Evolutionary conservation across 257 asterid species (phyloP), one percentile per base, ranked within the genome.

Genomic region (Ligustrum vulgare): DNA sequence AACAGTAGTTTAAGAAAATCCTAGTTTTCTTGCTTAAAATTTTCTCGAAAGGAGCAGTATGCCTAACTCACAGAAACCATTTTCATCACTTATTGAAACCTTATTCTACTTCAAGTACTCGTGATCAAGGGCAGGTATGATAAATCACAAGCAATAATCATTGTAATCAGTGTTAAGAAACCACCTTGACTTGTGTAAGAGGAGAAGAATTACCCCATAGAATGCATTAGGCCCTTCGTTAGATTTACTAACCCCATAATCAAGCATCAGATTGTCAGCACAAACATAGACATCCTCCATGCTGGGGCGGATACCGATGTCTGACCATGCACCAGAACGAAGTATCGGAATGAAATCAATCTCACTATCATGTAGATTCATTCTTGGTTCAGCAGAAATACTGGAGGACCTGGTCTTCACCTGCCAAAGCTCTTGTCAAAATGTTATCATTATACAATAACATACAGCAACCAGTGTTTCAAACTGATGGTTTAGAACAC

Each of bases 251-350:
- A 82, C 71, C 22, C 91, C 90, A 70, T 79, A 91, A 35, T 85
- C 86, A 79, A 70, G 84, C 79, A 80, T 73, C 82, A 94, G 78
- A 81, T 87, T 86, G 82, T 94, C 98, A 2, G 92, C 83, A 68
- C 98, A 87, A 68, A 91, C 86, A 77, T 80, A 87, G 33, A 78
- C 96, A 76, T 94, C 98, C 84, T 94, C 98, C 98, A 94, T 94
- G 81, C 79, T 77, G 35, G 95, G 71, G 74, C 98, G 98, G 72
- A 84, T 82, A 71, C 97, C 98, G 43, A 89, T 84, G 80, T 92
- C 98, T 7, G 95, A 78, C 93, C 98, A 92, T 6, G 91, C 96
- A 13, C 98, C 98, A 8, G 98, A 92, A 58, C 98, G 97, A 69
- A 92, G 92, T 67, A 80, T 72, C 28, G 98, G 98, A 18, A 80